Evolutionary conservation across 2,329 filamentous ascomycete species (phyloP).

Genomic region (Fonsecaea pugnacius): DNA sequence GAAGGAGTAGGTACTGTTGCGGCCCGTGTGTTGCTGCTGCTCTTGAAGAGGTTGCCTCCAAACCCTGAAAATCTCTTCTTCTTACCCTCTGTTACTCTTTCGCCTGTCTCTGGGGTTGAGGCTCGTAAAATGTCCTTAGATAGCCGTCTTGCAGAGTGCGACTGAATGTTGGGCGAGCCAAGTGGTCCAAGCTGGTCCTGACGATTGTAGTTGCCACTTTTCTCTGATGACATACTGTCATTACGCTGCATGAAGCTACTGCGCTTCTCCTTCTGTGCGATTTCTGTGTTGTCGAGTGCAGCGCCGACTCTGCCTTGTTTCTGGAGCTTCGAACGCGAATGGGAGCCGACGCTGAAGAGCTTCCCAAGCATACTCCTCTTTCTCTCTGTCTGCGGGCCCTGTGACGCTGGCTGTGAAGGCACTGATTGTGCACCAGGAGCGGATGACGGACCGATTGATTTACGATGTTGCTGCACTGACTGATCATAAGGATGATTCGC

Average conservation of each 20-base stretch:
- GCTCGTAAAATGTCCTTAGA: slow-evolving; percentile 22
- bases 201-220: slow-evolving; percentile 23
- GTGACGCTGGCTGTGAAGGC: background rate
- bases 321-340: slow-evolving; percentile 29
- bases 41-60: slow-evolving; percentile 28
- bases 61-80: slow-evolving; percentile 36
- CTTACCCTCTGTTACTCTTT: slow-evolving; percentile 24
- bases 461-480: slow-evolving; percentile 14
- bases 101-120: slow-evolving; percentile 17
- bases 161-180: slow-evolving; percentile 17
- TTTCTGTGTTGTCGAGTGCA: slow-evolving; percentile 8
- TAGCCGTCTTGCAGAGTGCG: slow-evolving; percentile 19
- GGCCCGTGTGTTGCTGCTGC: slow-evolving; percentile 19
- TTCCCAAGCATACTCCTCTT: slow-evolving; percentile 31
- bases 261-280: slow-evolving; percentile 27
- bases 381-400: background rate
- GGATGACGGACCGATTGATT: slow-evolving; percentile 23
- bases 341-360: slow-evolving; percentile 27
- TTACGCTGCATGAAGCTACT: slow-evolving; percentile 25
- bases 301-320: slow-evolving; percentile 18
- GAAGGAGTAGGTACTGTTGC: slow-evolving; percentile 10
- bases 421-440: slow-evolving; percentile 6
- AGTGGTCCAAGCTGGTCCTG: slow-evolving; percentile 28
- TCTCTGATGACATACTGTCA: slow-evolving; percentile 32
- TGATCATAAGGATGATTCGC: slow-evolving; percentile 2